phyloP scores from a whole-genome alignment of 768 basidiomycete species.

The Boletus edulis region DNA sequence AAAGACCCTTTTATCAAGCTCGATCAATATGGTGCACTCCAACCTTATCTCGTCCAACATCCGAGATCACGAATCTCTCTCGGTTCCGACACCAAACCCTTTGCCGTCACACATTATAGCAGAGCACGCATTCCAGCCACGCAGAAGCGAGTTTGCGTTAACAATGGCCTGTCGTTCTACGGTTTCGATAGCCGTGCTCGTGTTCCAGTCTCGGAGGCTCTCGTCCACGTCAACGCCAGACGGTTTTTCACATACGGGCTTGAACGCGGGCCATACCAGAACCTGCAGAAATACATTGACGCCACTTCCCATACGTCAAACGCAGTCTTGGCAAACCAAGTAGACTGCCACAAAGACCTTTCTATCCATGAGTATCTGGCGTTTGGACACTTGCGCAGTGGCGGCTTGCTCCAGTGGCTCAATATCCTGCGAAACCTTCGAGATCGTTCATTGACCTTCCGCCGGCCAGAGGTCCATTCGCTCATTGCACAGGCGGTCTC shows the following conservation, averaged over 20 bases:
- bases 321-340: slow-evolving; percentile 37
- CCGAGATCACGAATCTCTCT: slow-evolving; percentile 21
- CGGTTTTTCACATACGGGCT: slow-evolving; percentile 29
- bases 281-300: slow-evolving; percentile 32
- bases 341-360: slow-evolving; percentile 37
- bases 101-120: slow-evolving; percentile 15
- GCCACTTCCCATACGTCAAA: not conserved
- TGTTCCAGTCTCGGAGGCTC: not conserved
- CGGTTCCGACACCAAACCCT: slow-evolving; percentile 24
- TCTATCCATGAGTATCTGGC: slow-evolving; percentile 31
- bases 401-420: slow-evolving; percentile 46
- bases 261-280: slow-evolving; percentile 30
- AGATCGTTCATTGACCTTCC: slow-evolving; percentile 36
- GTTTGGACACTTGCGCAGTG: slow-evolving; percentile 40
- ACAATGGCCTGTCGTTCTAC: slow-evolving; percentile 33
- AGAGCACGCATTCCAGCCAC: slow-evolving; percentile 12
- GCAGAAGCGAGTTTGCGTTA: slow-evolving; percentile 6
- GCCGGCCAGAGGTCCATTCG: slow-evolving; percentile 36
- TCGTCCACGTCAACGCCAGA: not conserved
- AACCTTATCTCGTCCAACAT: slow-evolving; percentile 14
- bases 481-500: slow-evolving; percentile 43
- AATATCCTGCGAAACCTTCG: slow-evolving; percentile 46
- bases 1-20: slow-evolving; percentile 16
- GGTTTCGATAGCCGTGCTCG: slow-evolving; percentile 27
- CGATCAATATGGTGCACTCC: slow-evolving; percentile 9